These are phyloP conservation scores for Plenodomus tracheiphilus DNA, from an alignment of 2,329 filamentous ascomycete species.

Conservation along the genomic window DNA sequence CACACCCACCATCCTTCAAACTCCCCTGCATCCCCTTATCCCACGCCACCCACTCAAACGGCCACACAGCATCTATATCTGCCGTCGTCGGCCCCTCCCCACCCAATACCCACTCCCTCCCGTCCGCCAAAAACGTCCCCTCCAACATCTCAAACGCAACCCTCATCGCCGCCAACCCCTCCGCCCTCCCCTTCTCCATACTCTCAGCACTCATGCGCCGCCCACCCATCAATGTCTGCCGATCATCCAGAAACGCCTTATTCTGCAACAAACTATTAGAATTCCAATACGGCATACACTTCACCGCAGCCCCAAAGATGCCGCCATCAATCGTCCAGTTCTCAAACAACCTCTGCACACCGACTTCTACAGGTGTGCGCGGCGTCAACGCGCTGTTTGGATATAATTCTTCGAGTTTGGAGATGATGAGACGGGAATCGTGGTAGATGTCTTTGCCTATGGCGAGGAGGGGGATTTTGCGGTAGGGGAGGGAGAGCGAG, in stretches of 20 bases:
- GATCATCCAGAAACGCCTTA: conserved; percentile 63
- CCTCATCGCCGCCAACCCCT: conserved; percentile 60
- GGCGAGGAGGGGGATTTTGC: conserved; percentile 40
- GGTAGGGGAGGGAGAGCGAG: conserved; percentile 42
- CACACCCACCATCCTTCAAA: conserved; percentile 59
- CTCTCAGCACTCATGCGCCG: conserved; percentile 46
- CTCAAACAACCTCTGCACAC: conserved; percentile 60
- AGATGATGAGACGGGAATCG: conserved; percentile 38
- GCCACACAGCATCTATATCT: conserved; percentile 72
- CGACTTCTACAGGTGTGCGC: conserved; percentile 42
- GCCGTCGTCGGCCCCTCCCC: conserved; percentile 59
- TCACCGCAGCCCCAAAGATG: conserved; percentile 58
- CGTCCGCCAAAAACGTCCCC: conserved; percentile 64
- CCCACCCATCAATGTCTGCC: conserved; percentile 50
- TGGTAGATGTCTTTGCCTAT: conserved; percentile 39
- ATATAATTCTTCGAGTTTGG: conserved; percentile 30
- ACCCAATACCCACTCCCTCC: conserved; percentile 65
- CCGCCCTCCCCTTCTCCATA: conserved; percentile 53
- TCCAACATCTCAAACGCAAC: conserved; percentile 63
- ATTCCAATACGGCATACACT: conserved; percentile 60
- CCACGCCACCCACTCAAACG: conserved; percentile 65
- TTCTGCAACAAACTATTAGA: conserved; percentile 60
- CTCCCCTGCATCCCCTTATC: conserved; percentile 51
- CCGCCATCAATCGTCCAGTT: conserved; percentile 60
- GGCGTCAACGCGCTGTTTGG: conserved; percentile 17